Evolutionary conservation across 257 asterid species (phyloP).

Genomic region (Solanum dulcamara): DNA sequence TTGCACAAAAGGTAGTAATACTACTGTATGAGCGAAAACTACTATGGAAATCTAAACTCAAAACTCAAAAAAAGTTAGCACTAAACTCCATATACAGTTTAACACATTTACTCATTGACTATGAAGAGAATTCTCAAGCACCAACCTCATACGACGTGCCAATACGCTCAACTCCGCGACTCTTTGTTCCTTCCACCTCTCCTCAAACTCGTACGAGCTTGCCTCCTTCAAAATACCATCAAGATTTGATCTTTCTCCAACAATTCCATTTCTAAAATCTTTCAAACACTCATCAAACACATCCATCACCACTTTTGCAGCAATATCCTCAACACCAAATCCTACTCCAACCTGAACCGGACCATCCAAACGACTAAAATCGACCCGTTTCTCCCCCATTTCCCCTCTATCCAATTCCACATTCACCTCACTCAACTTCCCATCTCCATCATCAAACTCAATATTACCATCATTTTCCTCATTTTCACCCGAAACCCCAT

Average conservation of each 20-base stretch:
- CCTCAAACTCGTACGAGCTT: slow-evolving; percentile 16
- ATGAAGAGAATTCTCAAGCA: slow-evolving; percentile 41
- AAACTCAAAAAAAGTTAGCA: neutral
- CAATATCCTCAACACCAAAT: slow-evolving; percentile 17
- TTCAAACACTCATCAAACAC: slow-evolving; percentile 52
- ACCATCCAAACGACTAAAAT: neutral
- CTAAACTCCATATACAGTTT: neutral
- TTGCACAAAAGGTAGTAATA: neutral
- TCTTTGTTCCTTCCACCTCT: slow-evolving; percentile 60
- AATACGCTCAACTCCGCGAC: slow-evolving; percentile 59
- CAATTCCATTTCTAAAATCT: slow-evolving; percentile 23
- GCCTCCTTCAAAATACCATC: slow-evolving; percentile 8
- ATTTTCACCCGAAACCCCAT: neutral
- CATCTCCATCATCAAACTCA: slow-evolving; percentile 9
- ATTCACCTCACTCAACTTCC: slow-evolving; percentile 62
- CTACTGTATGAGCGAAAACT: neutral
- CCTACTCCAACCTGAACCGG: neutral
- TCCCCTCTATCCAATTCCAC: slow-evolving; percentile 33
- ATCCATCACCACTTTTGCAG: slow-evolving; percentile 36
- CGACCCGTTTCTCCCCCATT: neutral
- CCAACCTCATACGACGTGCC: slow-evolving; percentile 59
- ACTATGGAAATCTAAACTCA: neutral
- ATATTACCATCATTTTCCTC: neutral
- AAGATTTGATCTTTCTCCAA: slow-evolving; percentile 2
- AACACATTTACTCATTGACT: slow-evolving; percentile 24